Percentiles rank a stretch among this genome's conserved stretches.
Conservation (phyloP, 2,329 filamentous ascomycete genomes). For the Venturia asperata region DNA sequence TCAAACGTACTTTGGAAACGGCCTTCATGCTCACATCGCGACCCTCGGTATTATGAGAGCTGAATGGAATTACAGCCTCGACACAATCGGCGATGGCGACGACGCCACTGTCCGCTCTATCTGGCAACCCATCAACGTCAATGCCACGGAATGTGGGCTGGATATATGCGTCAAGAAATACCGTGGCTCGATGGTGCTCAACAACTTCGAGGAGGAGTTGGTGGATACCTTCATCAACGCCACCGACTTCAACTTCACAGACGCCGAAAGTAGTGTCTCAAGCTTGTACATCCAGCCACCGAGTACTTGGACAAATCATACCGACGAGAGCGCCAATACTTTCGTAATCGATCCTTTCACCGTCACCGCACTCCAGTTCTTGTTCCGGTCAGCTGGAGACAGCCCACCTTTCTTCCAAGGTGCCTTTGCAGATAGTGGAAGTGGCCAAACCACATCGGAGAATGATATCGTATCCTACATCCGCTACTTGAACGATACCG, state of each 20-base stretch:
- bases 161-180: conserved; percentile 17
- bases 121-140: conserved; percentile 2
- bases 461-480: conserved; percentile 6
- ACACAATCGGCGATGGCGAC: not conserved
- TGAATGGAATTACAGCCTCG: not conserved
- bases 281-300: conserved; percentile 13
- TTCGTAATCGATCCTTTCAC: conserved; percentile 11
- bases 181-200: conserved; percentile 6
- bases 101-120: conserved; percentile 3
- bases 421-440: conserved; percentile 9
- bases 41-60: conserved; percentile 4
- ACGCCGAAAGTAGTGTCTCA: not conserved
- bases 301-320: conserved; percentile 4
- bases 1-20: conserved; percentile 12
- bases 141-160: conserved; percentile 9
- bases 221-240: conserved; percentile 11
- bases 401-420: conserved; percentile 5
- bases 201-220: conserved; percentile 6
- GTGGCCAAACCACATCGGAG: not conserved
- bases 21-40: conserved; percentile 8
- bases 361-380: not conserved
- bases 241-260: not conserved
- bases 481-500: conserved; percentile 1
- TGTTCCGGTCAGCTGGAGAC: not conserved
- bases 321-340: not conserved